These are phyloP conservation scores for Penicillium malachiteum DNA, from an alignment of 495 filamentous ascomycete genomes.

Conservation along the genomic window DNA sequence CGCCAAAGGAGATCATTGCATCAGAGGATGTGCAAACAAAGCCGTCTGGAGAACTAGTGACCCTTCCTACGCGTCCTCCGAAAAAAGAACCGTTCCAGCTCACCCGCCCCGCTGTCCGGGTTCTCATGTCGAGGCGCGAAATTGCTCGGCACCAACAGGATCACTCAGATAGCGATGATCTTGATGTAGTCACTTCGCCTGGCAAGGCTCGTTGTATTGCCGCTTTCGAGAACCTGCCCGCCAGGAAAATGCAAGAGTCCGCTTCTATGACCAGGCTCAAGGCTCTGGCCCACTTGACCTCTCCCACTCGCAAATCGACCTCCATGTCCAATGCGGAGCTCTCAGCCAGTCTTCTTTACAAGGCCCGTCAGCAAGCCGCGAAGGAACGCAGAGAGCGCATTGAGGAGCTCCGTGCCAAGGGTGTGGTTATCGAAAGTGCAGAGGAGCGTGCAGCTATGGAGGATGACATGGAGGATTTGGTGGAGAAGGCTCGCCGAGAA, in stretches of 20 bases:
- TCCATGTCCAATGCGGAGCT: constrained; percentile 70
- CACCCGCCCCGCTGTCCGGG: constrained; percentile 35
- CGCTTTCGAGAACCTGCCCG: constrained; percentile 69
- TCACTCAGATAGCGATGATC: constrained; percentile 69
- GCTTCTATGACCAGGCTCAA: constrained; percentile 66
- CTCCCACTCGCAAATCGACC: constrained; percentile 51
- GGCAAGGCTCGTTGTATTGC: constrained; percentile 45
- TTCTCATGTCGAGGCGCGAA: constrained; percentile 37
- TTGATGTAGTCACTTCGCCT: constrained; percentile 57
- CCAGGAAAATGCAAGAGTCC: constrained; percentile 57
- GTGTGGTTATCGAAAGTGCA: constrained; percentile 77
- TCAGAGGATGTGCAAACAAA: background rate
- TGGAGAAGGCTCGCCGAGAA: constrained; percentile 80
- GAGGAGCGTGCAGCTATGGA: constrained; percentile 82
- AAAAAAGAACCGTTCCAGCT: constrained; percentile 16
- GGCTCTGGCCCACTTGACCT: constrained; percentile 72
- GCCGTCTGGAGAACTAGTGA: background rate
- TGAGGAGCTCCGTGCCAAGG: constrained; percentile 71
- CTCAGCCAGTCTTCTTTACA: constrained; percentile 61
- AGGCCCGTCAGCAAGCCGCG: constrained; percentile 77
- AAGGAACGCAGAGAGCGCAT: constrained; percentile 76
- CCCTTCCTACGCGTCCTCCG: background rate
- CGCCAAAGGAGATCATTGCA: background rate
- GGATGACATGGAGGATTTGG: constrained; percentile 79
- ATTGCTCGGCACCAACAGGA: constrained; percentile 41